These are phyloP conservation scores for Primulina huaijiensis DNA, from an alignment of 257 asterid species.

Conservation along the genomic window DNA sequence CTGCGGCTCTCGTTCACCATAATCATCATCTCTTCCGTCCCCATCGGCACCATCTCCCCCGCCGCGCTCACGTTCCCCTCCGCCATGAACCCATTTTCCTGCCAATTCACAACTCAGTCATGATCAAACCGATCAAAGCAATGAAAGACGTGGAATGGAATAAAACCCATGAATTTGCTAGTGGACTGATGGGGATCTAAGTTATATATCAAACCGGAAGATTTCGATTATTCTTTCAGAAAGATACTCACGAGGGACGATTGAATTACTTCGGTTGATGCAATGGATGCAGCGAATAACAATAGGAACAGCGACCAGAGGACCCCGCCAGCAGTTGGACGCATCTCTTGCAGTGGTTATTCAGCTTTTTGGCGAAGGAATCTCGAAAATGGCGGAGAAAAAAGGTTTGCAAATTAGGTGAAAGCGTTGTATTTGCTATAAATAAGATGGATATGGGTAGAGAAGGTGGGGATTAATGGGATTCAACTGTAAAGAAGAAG, in stretches of 20 bases:
- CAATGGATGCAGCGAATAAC: constrained; percentile 27
- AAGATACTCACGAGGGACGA: constrained; percentile 40
- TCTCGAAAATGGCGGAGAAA: no score
- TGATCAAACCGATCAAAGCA: constrained; percentile 1
- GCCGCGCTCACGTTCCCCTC: constrained; percentile 23
- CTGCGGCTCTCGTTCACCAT: constrained; percentile 57
- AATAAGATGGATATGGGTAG: constrained; percentile 34
- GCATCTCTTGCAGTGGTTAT: constrained; percentile 40
- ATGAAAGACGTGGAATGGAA: not conserved
- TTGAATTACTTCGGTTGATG: constrained; percentile 11
- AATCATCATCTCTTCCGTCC: constrained; percentile 40
- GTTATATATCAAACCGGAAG: not conserved
- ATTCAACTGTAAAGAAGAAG: constrained; percentile 39
- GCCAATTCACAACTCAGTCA: constrained; percentile 14
- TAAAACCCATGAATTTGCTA: not conserved
- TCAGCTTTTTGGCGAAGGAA: not conserved
- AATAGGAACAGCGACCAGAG: constrained; percentile 36
- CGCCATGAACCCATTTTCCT: constrained; percentile 29
- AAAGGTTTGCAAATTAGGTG: constrained; percentile 2
- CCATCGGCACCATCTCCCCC: constrained; percentile 53
- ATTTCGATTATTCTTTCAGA: not conserved
- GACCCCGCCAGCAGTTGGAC: constrained; percentile 37
- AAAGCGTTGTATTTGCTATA: constrained; percentile 23
- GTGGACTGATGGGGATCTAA: constrained; percentile 31
- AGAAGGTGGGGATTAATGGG: constrained; percentile 38